Base-by-base conservation (phyloP, 2,329 filamentous ascomycete genomes). In the Phyllachora maydis region DNA sequence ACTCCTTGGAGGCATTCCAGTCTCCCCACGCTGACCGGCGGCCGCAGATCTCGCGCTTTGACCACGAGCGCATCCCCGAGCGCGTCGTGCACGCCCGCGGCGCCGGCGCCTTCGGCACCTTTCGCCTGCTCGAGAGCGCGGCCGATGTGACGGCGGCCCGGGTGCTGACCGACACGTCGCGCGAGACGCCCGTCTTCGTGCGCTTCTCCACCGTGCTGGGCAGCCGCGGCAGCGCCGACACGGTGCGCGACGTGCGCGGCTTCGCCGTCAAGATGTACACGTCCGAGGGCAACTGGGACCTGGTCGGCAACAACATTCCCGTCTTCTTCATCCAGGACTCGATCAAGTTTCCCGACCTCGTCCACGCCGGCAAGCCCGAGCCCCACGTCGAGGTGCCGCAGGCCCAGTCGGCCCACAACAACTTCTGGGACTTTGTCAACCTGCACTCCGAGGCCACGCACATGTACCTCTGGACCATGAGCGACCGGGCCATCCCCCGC, bases 211-310 rank as follows among this genome's bases (percentile, higher is more conserved):
- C 77, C 0, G 77, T 79, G 0, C 55, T 75, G 3, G 73, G 73
- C 5, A 76, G 67, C 36, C 60, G 68, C 19, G 77, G 76, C n/a
- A 77, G 69, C 24, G 72, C 76, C 4, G 78, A 88, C 40, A 81
- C 75, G 0, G 77, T 81, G 2, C 64, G 78, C 8, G 76, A 88
- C 51, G 72, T 81, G 3, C 65, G 76, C 18, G 77, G 77, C 2
- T 85, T 83, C 31, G 74, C 77, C 0, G 48, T 78, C 30, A 77
- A 77, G 43, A 67, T 77, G 37, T 82, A 81, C 38, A 81, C 76
- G 0, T 51, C 72, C 1, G 75, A 83, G 35, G 75, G 75, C 4
- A 79, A 77, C 35, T 77, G 69, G 63, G 72, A 79, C 32, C 54
- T 75, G 18, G 67, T 75, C 3, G 70, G 68, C 16, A 77, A 78